phyloP scores from a whole-genome alignment of 1,284 basidiomycete genomes.

The Marasmius fiardii region DNA sequence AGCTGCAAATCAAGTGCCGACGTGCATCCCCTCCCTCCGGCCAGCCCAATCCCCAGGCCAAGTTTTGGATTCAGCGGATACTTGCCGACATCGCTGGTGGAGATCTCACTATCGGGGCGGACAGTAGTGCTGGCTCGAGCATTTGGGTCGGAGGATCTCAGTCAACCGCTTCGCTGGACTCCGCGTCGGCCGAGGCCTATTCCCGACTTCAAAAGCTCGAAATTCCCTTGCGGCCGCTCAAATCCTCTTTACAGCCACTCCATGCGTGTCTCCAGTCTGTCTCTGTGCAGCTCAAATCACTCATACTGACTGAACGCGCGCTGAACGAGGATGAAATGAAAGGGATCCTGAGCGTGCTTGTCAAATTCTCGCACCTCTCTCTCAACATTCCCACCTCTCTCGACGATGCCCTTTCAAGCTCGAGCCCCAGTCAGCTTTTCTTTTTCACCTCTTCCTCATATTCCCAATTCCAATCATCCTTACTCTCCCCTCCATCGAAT shows the following conservation, averaged over 20 bases:
- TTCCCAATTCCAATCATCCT: not conserved
- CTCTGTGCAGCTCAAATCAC: constrained; percentile 24
- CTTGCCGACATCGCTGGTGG: constrained; percentile 18
- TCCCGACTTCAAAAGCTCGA: constrained; percentile 7
- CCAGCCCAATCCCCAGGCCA: constrained; percentile 23
- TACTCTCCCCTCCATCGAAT: not conserved
- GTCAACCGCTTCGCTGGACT: not conserved
- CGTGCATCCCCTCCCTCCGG: constrained; percentile 21
- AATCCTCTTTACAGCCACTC: constrained; percentile 25
- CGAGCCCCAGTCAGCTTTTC: not conserved
- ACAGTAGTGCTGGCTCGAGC: not conserved
- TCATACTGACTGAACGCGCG: constrained; percentile 30
- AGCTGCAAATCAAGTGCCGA: constrained; percentile 29
- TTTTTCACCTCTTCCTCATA: not conserved
- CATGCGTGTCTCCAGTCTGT: constrained; percentile 27
- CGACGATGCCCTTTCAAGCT: not conserved
- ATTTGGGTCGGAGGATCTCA: not conserved
- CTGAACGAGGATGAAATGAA: constrained; percentile 27
- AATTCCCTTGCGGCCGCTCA: constrained; percentile 14
- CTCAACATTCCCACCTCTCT: not conserved
- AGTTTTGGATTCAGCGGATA: constrained; percentile 37
- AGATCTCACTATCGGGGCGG: not conserved
- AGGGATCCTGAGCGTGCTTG: constrained; percentile 21
- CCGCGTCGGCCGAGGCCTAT: not conserved
- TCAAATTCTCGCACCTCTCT: no score